Percentiles rank a stretch among this genome's conserved stretches.
These are phyloP conservation scores for Carex sylvatica DNA, from an alignment of 202 grass and related monocot species.

Conservation along the genomic window DNA sequence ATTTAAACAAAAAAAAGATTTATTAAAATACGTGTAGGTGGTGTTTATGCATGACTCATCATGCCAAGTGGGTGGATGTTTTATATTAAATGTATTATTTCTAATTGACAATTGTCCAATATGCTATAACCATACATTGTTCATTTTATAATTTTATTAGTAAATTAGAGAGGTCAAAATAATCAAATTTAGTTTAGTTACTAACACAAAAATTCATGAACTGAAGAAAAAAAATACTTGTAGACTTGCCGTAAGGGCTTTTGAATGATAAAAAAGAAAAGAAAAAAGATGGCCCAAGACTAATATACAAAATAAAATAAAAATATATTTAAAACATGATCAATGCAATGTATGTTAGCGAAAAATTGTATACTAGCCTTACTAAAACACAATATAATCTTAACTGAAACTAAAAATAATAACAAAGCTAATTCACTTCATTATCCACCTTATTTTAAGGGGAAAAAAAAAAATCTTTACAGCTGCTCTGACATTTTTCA, in stretches of 20 bases:
- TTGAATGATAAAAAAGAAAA: too few relatives aligned
- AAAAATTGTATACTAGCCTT: neutral
- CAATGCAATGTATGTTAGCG: neutral
- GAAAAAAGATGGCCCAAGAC: neutral
- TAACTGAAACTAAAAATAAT: neutral
- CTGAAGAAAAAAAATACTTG: neutral
- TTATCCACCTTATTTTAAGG: neutral
- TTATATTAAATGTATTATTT: neutral
- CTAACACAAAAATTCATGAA: neutral
- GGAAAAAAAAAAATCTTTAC: neutral
- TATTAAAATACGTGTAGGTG: neutral
- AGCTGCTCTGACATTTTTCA: neutral
- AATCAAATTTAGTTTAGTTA: neutral
- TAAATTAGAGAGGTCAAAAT: neutral
- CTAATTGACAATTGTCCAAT: neutral
- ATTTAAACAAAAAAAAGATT: neutral
- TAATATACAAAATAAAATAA: neutral
- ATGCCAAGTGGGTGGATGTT: neutral
- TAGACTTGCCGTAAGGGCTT: neutral
- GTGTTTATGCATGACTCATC: constrained; percentile 5
- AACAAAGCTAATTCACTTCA: neutral
- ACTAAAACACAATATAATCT: neutral
- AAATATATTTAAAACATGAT: neutral
- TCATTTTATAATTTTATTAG: neutral
- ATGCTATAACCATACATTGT: neutral